phyloP scores from a whole-genome alignment of 1,139 yeast genomes.

The Debaryomyces singareniensis region DNA sequence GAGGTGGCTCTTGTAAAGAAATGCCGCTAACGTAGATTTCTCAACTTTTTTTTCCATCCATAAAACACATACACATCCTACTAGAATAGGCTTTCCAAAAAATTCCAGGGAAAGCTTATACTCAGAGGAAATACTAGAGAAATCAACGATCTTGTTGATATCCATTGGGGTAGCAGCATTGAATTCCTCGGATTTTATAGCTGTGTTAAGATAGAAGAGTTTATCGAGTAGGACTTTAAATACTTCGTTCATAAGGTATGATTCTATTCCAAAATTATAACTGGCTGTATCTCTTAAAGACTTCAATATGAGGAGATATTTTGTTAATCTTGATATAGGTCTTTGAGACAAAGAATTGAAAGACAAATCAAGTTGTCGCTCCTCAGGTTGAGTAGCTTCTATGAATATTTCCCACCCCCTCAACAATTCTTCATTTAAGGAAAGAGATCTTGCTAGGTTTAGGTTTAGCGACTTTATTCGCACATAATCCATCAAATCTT shows the following conservation, averaged over 20 bases:
- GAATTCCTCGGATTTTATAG: slow-evolving; percentile 10
- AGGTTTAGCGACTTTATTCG: slow-evolving; percentile 8
- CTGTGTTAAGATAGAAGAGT: slow-evolving; percentile 15
- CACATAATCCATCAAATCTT: slow-evolving; percentile 30
- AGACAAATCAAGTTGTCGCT: slow-evolving; percentile 35
- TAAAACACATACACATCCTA: slow-evolving; percentile 32
- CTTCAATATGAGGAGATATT: slow-evolving; percentile 45
- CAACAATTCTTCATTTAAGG: slow-evolving; percentile 12
- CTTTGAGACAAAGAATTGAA: slow-evolving; percentile 46
- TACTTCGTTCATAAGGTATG: background rate
- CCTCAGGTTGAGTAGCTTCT: slow-evolving; percentile 34
- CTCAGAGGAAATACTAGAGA: slow-evolving; percentile 8
- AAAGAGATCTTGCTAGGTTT: slow-evolving; percentile 5
- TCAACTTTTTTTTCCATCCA: slow-evolving; percentile 27
- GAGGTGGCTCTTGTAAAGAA: slow-evolving; percentile 48
- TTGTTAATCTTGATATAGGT: slow-evolving; percentile 47
- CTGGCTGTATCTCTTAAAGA: slow-evolving; percentile 10
- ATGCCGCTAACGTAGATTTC: slow-evolving; percentile 25
- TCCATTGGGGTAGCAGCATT: slow-evolving; percentile 4
- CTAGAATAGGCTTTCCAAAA: slow-evolving; percentile 34
- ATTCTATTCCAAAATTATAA: background rate
- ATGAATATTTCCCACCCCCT: slow-evolving; percentile 33
- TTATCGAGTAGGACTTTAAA: background rate
- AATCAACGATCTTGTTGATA: slow-evolving; percentile 10
- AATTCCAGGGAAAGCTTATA: slow-evolving; percentile 22